Evolutionary conservation across 78 protist genomes (phyloP).

Genomic region (Dictyostelium capitatum): DNA sequence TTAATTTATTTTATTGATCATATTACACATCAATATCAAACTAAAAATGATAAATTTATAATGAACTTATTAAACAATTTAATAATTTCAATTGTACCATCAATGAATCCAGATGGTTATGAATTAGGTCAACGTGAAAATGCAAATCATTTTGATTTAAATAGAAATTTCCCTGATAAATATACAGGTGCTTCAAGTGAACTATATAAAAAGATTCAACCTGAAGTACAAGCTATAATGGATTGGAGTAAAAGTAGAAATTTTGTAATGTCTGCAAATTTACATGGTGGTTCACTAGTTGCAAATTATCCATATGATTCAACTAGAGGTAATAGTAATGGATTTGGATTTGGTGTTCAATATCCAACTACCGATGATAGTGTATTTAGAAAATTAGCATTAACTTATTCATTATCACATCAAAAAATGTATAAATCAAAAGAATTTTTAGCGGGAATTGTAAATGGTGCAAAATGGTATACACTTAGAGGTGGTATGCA

Average conservation of each 20-base stretch:
- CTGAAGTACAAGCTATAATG: slow-evolving; percentile 76
- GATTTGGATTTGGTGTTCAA: slow-evolving; percentile 24
- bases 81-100: slow-evolving; percentile 82
- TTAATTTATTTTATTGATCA: slow-evolving; percentile 49
- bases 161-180: slow-evolving; percentile 88
- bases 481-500: slow-evolving; percentile 87
- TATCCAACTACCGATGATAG: slow-evolving; percentile 82
- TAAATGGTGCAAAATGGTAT: slow-evolving; percentile 92
- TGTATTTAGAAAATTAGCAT: slow-evolving; percentile 80
- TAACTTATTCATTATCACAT: slow-evolving; percentile 56
- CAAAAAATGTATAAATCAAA: slow-evolving; percentile 25
- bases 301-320: slow-evolving; percentile 82
- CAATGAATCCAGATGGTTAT: slow-evolving; percentile 94
- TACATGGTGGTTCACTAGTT: slow-evolving; percentile 91
- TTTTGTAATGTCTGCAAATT: slow-evolving; percentile 85
- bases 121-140: slow-evolving; percentile 52
- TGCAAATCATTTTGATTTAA: slow-evolving; percentile 77
- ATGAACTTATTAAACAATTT: slow-evolving; percentile 30
- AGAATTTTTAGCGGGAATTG: slow-evolving; percentile 77
- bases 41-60: not conserved
- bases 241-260: slow-evolving; percentile 58
- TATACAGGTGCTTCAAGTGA: not conserved
- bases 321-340: not conserved
- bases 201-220: slow-evolving; percentile 28
- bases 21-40: not conserved